Base-by-base conservation (phyloP, 495 filamentous ascomycete species). In the Penicillium samsonianum region DNA sequence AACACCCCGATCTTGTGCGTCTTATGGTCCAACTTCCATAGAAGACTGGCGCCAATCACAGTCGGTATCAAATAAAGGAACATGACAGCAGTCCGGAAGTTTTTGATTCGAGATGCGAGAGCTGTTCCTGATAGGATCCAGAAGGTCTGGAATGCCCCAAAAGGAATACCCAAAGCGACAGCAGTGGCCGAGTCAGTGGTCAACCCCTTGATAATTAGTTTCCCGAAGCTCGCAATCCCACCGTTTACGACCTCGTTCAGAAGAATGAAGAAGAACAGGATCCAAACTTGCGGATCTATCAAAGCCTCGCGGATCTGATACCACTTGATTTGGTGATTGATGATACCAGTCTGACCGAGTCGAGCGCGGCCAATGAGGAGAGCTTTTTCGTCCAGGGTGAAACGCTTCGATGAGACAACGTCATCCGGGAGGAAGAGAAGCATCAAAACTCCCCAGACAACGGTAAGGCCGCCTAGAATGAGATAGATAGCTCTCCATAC, bases 231-330 rank as follows among this genome's bases (percentile, higher is more conserved):
- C 2, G 72, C 67, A 9, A 73, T 57, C 7, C 69, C 72, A 20
- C 73, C 72, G 46, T 76, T 76, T 57, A 75, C 64, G 7, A 65
- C 69, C 57, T 76, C 72, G 31, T 75, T 71, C n/a, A 65, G 58
- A 9, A 72, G 63, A 40, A 58, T 65, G 49, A 69, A 66, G 31
- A 66, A 56, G 51, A 69, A 63, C 38, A 69, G 53, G 25, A 77
- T 61, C 73, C 75, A 80, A 26, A 61, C 62, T 59, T 74, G 73
- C 28, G 70, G 54, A 52, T 81, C 78, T 16, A 69, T n/a, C 4
- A 78, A 50, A 11, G 73, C 68, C 56, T 82, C 80, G 14, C 66
- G 59, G 26, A 81, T 72, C 52, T 82, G 80, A 43, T 73, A 71
- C 68, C 63, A 67, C 60, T 77, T 79, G 64, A 75, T 73, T 31